Base-by-base conservation (phyloP, 371 early-diverging fungal species). In the Mucor piriformis region DNA sequence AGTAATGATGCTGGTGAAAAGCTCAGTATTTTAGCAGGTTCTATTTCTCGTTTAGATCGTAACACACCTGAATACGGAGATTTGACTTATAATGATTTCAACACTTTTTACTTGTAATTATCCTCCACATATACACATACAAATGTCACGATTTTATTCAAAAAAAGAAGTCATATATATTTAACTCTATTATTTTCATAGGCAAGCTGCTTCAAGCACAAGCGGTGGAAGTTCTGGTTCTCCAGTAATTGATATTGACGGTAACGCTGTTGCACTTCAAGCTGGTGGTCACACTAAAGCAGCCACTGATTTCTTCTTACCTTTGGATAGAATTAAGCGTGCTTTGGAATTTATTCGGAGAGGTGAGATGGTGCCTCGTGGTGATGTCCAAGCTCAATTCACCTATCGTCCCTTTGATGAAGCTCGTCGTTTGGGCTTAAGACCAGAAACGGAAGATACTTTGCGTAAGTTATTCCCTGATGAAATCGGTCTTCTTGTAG, bases 1-100 rank as follows among this genome's bases (percentile, higher is more conserved):
- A 79, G 79, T 72, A 95, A 94, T 70, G 95, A 96, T 73, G 94
- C 93, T 16, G 95, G 94, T 55, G 96, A 96, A 70, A 95, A 96
- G 69, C 79, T 95, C 23, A 88, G 90, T 35, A 95, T 96, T 62
- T 73, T 94, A 64, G 86, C 92, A 0, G 96, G 96, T 33, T 87
- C 89, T 10, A 90, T 96, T 44, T 92, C 96, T 7, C 86, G 95
- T 44, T 72, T 95, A 32, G 95, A 96, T 70, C 83, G 96, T 33
- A 88, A 93, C 54, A 88, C 84, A 32, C 79, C 79, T 12, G 79
- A 77, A 37, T 79, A 79, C 54, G 87, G 86, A 15, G 76, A 73
- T 33, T 63, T 83, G 57, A 84, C 83, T 11, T 89, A 90, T 67
- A 88, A 86, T 43, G 89, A 89, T 73, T 87, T 89, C 66, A 88